Conservation (phyloP, 208 protist species). For the Vickermania spadyakhi region DNA sequence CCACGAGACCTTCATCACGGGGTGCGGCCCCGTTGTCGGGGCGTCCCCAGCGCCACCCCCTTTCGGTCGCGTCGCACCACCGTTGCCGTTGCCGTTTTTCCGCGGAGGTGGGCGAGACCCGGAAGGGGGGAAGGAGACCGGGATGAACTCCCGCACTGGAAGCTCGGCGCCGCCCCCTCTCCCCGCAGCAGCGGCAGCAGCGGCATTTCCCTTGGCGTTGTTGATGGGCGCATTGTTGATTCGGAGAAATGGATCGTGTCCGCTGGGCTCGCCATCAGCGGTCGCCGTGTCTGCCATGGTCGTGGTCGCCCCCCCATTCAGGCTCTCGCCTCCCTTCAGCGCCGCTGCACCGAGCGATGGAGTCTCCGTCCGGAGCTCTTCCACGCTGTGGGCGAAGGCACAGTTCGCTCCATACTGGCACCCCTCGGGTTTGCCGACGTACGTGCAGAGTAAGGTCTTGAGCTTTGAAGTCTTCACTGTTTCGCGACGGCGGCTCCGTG, state of each 20-base stretch:
- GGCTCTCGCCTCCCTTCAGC: neutral
- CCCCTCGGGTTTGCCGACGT: slow-evolving; percentile 37
- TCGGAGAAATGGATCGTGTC: neutral
- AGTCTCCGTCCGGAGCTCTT: slow-evolving; percentile 45
- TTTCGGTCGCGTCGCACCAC: too few species aligned
- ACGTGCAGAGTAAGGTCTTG: slow-evolving; percentile 79
- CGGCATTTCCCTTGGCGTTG: neutral
- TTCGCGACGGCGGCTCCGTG: slow-evolving; percentile 33
- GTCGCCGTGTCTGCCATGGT: neutral
- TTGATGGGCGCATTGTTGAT: neutral
- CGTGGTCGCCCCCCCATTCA: neutral
- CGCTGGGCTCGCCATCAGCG: neutral
- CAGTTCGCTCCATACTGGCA: slow-evolving; percentile 74
- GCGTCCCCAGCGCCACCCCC: neutral
- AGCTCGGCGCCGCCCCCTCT: neutral
- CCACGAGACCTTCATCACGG: neutral
- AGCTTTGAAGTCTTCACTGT: slow-evolving; percentile 81
- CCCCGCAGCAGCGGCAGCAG: neutral
- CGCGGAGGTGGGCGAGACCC: neutral
- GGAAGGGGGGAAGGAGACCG: neutral
- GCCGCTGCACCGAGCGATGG: neutral
- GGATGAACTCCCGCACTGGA: neutral
- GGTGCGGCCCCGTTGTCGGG: neutral
- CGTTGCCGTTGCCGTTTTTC: too few species aligned
- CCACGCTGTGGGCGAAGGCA: slow-evolving; percentile 68